Evolutionary conservation across 2,329 filamentous ascomycete species (phyloP), one percentile per base, ranked within the genome.

Genomic region (Ceratocystis lukuohia): DNA sequence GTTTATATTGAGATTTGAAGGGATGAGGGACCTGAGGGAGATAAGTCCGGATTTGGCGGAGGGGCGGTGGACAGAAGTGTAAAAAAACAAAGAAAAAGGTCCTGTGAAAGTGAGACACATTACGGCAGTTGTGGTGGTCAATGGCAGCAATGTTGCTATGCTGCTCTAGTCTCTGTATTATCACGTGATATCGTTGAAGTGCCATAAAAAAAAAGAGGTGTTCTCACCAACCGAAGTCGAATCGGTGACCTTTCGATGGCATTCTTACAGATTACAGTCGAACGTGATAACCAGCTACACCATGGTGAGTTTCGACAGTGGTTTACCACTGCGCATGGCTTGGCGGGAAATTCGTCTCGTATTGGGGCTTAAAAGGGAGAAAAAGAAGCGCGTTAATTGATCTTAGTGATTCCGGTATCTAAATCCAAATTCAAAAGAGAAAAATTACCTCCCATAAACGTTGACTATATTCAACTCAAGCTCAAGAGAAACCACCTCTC

Each of bases 231-330:
- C 65, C 65, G 65, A 64, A 67, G 45, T 67, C 65, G 65, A 67
- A 61, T 64, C 61, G 62, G 61, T 67, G 61, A 64, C 65, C 65
- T 64, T 67, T 67, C 65, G 65, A 66, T 66, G 44, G 57, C 65
- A 63, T 28, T 45, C 61, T 63, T 48, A 37, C 62, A 67, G 53
- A 41, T 67, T 67, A 67, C 65, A 67, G 65, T 67, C 65, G 65
- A 67, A 67, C 65, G 65, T 67, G 65, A 67, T 67, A 67, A 67
- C 65, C 65, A 67, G 56, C 65, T 67, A 67, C 65, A 67, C 65
- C 65, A 67, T 67, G 65, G 65, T 67, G 65, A 67, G 65, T 64
- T 33, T 61, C 65, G 65, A 64, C 65, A 67, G 50, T 67, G 50
- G 65, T 67, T 46, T 28, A 45, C 65, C 59, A 63, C 59, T 66